Percentiles rank a stretch among this genome's conserved stretches.
These are phyloP conservation scores for Sugiyamaella smithiae DNA, from an alignment of 805 yeast genomes.

Conservation along the genomic window DNA sequence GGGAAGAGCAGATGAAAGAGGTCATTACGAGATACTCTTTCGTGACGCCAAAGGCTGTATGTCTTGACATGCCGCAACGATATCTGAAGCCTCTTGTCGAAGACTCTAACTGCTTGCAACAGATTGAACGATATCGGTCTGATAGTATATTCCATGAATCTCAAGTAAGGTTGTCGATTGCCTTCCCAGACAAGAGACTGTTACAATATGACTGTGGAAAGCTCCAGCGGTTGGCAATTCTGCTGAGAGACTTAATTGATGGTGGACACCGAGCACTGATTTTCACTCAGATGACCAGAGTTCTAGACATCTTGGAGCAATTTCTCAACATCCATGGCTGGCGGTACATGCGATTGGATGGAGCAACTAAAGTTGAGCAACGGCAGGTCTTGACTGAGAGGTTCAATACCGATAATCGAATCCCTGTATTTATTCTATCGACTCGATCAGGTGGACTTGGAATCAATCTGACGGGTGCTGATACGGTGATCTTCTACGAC, in stretches of 20 bases:
- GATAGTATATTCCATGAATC: conserved; percentile 66
- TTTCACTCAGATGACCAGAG: conserved; percentile 98
- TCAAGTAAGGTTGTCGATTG: conserved; percentile 84
- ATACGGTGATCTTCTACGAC: conserved; percentile 95
- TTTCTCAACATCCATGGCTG: conserved; percentile 93
- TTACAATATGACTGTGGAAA: conserved; percentile 97
- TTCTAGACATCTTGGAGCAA: conserved; percentile 87
- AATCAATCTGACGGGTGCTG: conserved; percentile 96
- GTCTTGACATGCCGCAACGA: conserved; percentile 55
- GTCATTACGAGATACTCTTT: conserved; percentile 56
- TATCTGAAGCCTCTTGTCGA: conserved; percentile 12
- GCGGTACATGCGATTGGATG: conserved; percentile 91
- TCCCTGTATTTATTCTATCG: conserved; percentile 88
- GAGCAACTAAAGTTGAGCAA: conserved; percentile 96
- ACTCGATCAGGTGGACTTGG: conserved; percentile 99
- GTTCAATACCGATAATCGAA: conserved; percentile 79
- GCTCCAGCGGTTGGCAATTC: conserved; percentile 73
- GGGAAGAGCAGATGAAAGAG: conserved; percentile 19
- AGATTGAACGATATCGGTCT: conserved; percentile 7
- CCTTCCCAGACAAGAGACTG: conserved; percentile 92
- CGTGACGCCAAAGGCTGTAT: conserved; percentile 82
- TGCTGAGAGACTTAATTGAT: conserved; percentile 73
- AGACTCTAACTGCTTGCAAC: not conserved
- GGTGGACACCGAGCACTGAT: conserved; percentile 92
- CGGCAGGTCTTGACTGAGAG: conserved; percentile 91